phyloP scores from a whole-genome alignment of 108 stramenopile species.

The Cyclotella sp. region DNA sequence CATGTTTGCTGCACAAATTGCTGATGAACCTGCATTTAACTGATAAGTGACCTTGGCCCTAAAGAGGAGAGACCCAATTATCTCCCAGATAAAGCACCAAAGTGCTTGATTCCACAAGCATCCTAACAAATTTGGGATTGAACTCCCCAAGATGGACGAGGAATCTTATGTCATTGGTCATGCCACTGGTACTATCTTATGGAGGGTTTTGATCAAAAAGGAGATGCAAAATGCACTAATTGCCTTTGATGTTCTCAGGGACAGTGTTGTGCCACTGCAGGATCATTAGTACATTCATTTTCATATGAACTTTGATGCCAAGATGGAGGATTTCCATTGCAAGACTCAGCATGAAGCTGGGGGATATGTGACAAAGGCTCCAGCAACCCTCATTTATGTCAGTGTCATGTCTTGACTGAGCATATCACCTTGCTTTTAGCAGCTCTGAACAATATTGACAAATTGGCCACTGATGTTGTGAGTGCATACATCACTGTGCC shows the following conservation, averaged over 20 bases:
- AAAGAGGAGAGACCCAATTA: not conserved
- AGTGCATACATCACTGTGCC: conserved; percentile 55
- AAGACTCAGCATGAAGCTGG: conserved; percentile 61
- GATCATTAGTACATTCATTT: not conserved
- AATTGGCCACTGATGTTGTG: conserved; percentile 41
- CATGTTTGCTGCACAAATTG: conserved; percentile 16
- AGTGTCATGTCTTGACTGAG: conserved; percentile 50
- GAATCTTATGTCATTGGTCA: conserved; percentile 39
- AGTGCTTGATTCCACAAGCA: conserved; percentile 1
- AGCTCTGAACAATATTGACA: conserved; percentile 43
- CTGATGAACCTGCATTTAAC: conserved; percentile 26
- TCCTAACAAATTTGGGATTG: conserved; percentile 31
- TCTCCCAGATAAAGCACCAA: not conserved
- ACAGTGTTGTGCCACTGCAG: not conserved
- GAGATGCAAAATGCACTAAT: conserved; percentile 20
- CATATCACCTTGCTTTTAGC: conserved; percentile 53
- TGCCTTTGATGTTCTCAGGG: not conserved
- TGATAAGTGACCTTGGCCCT: not conserved
- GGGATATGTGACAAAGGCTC: conserved; percentile 54
- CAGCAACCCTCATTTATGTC: conserved; percentile 42
- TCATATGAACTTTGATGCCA: conserved; percentile 11
- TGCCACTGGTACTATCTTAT: conserved; percentile 36
- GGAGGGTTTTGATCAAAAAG: conserved; percentile 34
- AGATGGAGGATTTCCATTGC: conserved; percentile 31
- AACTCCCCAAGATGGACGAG: conserved; percentile 30